Percentiles rank a stretch among this genome's conserved stretches.
Conservation (phyloP, 306 rosid species). For the Mucuna pruriens region DNA sequence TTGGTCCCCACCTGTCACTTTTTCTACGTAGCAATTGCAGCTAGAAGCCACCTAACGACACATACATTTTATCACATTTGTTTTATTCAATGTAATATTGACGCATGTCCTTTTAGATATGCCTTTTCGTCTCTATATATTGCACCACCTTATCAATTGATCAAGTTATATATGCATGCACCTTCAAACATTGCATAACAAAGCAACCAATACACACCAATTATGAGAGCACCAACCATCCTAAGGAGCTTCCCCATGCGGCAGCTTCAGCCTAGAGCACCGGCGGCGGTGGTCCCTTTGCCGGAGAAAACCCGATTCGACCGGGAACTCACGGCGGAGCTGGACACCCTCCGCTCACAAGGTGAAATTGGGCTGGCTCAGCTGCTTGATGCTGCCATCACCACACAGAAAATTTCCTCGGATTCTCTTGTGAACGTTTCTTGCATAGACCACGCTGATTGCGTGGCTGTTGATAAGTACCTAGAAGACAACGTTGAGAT, state of each 20-base stretch:
- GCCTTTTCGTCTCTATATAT: neutral
- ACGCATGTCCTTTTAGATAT: slow-evolving; percentile 23
- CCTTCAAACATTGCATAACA: neutral
- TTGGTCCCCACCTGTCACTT: slow-evolving; percentile 32
- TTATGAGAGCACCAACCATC: slow-evolving; percentile 48
- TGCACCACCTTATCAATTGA: slow-evolving; percentile 27
- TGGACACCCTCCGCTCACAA: slow-evolving; percentile 29
- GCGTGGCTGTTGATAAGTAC: slow-evolving; percentile 38
- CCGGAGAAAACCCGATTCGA: slow-evolving; percentile 39
- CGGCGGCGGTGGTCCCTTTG: slow-evolving; percentile 39
- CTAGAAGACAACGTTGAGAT: slow-evolving; percentile 48
- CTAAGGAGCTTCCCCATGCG: slow-evolving; percentile 42
- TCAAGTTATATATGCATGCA: neutral
- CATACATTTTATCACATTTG: neutral
- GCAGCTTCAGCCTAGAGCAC: neutral
- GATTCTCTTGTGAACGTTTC: slow-evolving; percentile 29
- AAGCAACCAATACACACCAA: neutral
- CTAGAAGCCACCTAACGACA: slow-evolving; percentile 36
- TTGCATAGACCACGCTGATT: slow-evolving; percentile 22
- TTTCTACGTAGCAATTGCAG: slow-evolving; percentile 25
- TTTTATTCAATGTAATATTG: slow-evolving; percentile 1
- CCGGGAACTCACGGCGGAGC: slow-evolving; percentile 41
- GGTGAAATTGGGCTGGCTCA: slow-evolving; percentile 38
- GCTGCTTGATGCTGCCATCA: slow-evolving; percentile 50
- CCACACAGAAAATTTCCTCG: slow-evolving; percentile 51